phyloP scores from a whole-genome alignment of 306 rosid genomes.

The Quercus suber region DNA sequence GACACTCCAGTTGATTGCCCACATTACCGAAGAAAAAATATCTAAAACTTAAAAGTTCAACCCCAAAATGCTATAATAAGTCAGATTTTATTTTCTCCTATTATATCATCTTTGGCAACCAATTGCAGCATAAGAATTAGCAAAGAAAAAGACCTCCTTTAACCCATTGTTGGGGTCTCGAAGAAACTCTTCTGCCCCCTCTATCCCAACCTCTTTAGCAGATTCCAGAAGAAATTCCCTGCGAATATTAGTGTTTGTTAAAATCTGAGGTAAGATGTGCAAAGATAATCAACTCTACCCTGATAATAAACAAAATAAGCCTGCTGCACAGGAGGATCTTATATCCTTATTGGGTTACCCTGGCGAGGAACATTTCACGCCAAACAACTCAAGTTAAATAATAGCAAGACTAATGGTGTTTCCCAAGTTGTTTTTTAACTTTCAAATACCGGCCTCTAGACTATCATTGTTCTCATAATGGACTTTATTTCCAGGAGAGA shows the following conservation, averaged over 20 bases:
- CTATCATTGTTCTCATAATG: not conserved
- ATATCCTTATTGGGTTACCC: not conserved
- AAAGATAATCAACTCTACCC: not conserved
- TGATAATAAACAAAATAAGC: not conserved
- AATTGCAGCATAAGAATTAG: conserved; percentile 14
- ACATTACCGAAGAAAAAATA: not conserved
- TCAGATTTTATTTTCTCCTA: not conserved
- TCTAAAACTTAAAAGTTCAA: not conserved
- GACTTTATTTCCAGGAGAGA: conserved; percentile 1
- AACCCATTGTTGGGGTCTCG: conserved; percentile 68
- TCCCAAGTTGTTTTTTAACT: not conserved
- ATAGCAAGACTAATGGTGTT: not conserved
- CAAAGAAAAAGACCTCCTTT: conserved; percentile 51
- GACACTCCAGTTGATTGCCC: not conserved
- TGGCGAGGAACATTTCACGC: not conserved
- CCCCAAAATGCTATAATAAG: not conserved
- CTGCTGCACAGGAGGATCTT: not conserved
- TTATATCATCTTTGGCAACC: conserved; percentile 4
- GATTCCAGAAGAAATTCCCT: conserved; percentile 80
- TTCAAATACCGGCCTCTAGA: not conserved
- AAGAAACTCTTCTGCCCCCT: conserved; percentile 86
- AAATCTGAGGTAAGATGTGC: conserved; percentile 5
- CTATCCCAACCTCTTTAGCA: conserved; percentile 72
- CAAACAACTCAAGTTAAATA: not conserved
- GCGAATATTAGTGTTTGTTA: conserved; percentile 23